Evolutionary conservation across 306 rosid genomes (phyloP).

Genomic region (Citrullus mucosospermus): DNA sequence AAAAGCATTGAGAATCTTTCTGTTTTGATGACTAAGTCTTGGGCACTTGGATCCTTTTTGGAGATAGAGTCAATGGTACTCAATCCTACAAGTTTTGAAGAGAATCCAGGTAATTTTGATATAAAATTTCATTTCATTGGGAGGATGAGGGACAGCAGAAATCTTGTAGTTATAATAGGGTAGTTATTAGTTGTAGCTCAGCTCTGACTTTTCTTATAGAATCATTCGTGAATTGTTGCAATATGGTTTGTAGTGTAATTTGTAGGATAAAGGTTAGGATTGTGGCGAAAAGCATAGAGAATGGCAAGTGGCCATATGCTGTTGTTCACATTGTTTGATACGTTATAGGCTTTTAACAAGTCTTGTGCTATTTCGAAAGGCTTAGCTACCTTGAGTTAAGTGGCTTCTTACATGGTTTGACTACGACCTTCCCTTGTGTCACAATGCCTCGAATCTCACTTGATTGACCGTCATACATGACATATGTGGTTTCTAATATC

Average conservation of each 20-base stretch:
- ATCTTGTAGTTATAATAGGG: neutral
- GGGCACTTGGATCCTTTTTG: neutral
- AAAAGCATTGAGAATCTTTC: neutral
- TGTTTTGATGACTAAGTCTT: neutral
- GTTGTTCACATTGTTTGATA: neutral
- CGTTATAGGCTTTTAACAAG: neutral
- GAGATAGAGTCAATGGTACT: too few species aligned
- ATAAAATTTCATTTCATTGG: neutral
- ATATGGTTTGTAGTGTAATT: too few species aligned
- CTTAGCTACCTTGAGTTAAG: neutral
- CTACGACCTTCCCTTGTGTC: neutral
- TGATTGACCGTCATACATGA: neutral
- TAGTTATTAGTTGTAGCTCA: neutral
- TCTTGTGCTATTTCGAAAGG: neutral
- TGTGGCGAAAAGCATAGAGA: neutral
- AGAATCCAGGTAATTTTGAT: neutral
- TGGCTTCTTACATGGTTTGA: neutral
- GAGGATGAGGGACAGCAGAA: neutral
- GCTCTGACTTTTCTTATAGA: neutral
- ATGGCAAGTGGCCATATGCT: too few species aligned
- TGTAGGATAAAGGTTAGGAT: neutral
- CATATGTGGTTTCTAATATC: neutral
- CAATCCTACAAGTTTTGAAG: neutral
- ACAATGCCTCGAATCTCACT: neutral
- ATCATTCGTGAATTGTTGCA: neutral